phyloP scores from a whole-genome alignment of 2,329 filamentous ascomycete genomes.

The Mycosphaerella sp. region DNA sequence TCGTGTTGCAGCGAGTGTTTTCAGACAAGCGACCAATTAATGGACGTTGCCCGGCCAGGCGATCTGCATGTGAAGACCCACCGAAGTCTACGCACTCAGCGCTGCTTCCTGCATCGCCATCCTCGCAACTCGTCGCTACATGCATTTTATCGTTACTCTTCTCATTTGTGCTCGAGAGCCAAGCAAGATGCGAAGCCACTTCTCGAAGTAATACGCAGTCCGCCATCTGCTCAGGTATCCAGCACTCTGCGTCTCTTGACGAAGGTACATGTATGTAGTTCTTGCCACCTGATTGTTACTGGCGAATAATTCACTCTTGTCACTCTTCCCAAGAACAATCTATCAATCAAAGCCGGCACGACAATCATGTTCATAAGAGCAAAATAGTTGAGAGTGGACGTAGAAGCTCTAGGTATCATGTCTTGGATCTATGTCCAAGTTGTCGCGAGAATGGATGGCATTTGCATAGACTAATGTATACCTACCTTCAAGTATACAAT shows the following conservation, averaged over 20 bases:
- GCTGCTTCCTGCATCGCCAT: too few relatives aligned
- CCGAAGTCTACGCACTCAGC: not conserved
- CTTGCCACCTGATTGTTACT: not conserved
- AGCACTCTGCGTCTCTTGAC: not conserved
- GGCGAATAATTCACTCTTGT: slow-evolving; percentile 9
- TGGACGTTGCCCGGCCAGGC: not conserved
- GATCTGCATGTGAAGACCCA: not conserved
- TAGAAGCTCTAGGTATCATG: too few relatives aligned
- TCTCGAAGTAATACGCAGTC: not conserved
- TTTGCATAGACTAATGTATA: too few relatives aligned
- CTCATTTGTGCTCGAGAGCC: not conserved
- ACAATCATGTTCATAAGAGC: too few relatives aligned
- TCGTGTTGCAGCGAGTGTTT: not conserved
- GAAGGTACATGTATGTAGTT: not conserved
- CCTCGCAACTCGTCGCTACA: not conserved
- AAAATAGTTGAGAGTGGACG: too few relatives aligned
- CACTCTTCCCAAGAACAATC: slow-evolving; percentile 14
- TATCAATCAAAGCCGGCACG: not conserved
- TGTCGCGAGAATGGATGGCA: too few relatives aligned
- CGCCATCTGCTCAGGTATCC: not conserved
- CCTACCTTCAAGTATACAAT: too few relatives aligned
- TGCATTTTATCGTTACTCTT: not conserved
- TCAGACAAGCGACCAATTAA: not conserved
- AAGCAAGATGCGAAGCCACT: not conserved
- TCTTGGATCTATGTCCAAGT: too few relatives aligned